Base-by-base conservation (phyloP, 495 filamentous ascomycete genomes). In the Penicillium manginii region DNA sequence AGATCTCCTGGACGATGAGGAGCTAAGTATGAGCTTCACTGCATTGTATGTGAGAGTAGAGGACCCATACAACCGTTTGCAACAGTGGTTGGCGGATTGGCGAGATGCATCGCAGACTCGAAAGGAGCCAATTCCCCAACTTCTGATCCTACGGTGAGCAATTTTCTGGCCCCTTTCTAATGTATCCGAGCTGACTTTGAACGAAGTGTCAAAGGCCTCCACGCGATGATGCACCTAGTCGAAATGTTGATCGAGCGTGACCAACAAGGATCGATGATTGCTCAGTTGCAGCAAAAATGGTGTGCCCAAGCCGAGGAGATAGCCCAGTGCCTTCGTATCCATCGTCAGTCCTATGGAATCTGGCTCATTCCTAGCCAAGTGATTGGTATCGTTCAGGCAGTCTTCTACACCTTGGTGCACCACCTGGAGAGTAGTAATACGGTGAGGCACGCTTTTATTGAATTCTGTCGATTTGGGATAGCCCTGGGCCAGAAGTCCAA, bases 361-460 rank as follows among this genome's bases (percentile, higher is more conserved):
- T 65, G 66, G 26, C 64, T 72, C 22, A 72, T 75, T 47, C 71
- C 77, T 4, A 67, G 67, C 18, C 65, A 71, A 42, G 67, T 78
- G 45, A 61, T 73, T 7, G 67, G 69, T 22, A 64, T 70, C n/a
- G 65, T 68, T 4, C 62, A 67, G 31, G 64, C 55, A 17, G 65
- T 69, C 22, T 59, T 73, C 19, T 65, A 71, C 12, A 54, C 63
- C 6, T 52, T 78, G 2, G 58, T 75, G 5, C 40, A 54, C 4
- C 63, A 66, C 22, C 37, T 75, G 29, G 54, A 69, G 14, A 60
- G 68, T 12, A 40, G 31, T 5, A 63, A 70, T 0, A 62, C 68
- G 22, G 52, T 55, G 19, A 67, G 32, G 33, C 52, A 68, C 12
- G 68, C 70, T 2, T 77, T 79, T 45, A 39, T 63, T 32, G 71